phyloP scores from a whole-genome alignment of 768 basidiomycete species.

The Rhizopogon roseolus region DNA sequence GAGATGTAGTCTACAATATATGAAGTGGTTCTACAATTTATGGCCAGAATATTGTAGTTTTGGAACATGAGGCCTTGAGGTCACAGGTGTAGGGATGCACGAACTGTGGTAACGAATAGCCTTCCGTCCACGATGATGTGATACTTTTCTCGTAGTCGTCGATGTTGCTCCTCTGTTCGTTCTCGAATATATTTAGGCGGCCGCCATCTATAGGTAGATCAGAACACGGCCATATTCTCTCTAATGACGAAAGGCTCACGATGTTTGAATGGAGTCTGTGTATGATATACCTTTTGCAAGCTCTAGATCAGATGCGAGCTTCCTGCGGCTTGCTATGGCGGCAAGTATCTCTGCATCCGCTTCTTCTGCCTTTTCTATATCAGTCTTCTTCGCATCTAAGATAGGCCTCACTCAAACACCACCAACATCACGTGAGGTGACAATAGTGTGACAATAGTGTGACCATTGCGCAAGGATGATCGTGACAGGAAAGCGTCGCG shows the following conservation, averaged over 20 bases:
- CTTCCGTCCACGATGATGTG: constrained; percentile 95
- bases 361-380: constrained; percentile 80
- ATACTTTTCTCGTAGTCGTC: constrained; percentile 78
- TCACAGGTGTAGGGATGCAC: too few species aligned
- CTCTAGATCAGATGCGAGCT: constrained; percentile 90
- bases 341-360: constrained; percentile 87
- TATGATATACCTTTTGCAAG: constrained; percentile 91
- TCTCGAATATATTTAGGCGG: constrained; percentile 82
- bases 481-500: too few species aligned
- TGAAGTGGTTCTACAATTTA: too few species aligned
- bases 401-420: too few species aligned
- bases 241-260: constrained; percentile 42
- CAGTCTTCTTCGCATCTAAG: constrained; percentile 82
- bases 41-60: too few species aligned
- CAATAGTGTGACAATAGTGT: not conserved
- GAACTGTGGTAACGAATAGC: too few species aligned
- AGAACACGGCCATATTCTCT: not conserved
- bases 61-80: too few species aligned
- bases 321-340: constrained; percentile 86
- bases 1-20: too few species aligned
- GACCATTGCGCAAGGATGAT: too few species aligned
- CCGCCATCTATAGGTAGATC: constrained; percentile 61
- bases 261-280: constrained; percentile 77
- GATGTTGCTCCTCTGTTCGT: constrained; percentile 62
- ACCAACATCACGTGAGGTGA: too few species aligned